Evolutionary conservation across 2,329 filamentous ascomycete species (phyloP).

Genomic region (Xylaria sp.): DNA sequence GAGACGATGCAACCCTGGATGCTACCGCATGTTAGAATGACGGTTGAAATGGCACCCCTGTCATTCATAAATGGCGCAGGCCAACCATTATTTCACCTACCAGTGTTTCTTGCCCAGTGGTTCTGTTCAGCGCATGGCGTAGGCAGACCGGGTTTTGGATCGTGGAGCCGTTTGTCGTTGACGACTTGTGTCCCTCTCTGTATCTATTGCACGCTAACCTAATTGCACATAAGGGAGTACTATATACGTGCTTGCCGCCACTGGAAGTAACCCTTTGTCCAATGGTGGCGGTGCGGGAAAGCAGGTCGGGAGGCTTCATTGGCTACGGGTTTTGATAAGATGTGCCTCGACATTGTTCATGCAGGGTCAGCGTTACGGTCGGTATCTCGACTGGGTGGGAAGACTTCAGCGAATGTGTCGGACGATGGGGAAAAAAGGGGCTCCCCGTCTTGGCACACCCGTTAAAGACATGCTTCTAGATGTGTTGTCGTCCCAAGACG

Average conservation of each 20-base stretch:
- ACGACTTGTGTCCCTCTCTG: neutral
- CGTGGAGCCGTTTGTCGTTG: conserved; percentile 34
- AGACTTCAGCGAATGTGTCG: conserved; percentile 19
- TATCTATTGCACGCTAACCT: neutral
- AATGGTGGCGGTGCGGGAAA: conserved; percentile 22
- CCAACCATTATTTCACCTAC: neutral
- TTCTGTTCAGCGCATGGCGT: neutral
- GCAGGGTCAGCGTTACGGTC: conserved; percentile 30
- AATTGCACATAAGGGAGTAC: neutral
- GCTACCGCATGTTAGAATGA: neutral
- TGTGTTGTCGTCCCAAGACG: conserved; percentile 4
- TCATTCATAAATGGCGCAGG: conserved; percentile 3
- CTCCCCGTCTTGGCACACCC: conserved; percentile 31
- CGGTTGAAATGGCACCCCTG: neutral
- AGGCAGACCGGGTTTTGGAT: neutral
- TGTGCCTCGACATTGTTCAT: conserved; percentile 37
- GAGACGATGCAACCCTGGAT: conserved; percentile 4
- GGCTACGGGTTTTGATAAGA: conserved; percentile 38
- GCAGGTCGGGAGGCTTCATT: conserved; percentile 30
- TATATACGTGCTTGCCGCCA: conserved; percentile 3
- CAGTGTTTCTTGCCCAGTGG: neutral
- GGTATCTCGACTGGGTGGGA: conserved; percentile 28
- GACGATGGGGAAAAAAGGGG: conserved; percentile 27
- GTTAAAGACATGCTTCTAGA: conserved; percentile 21
- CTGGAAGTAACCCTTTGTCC: conserved; percentile 15